Evolutionary conservation across 2,329 filamentous ascomycete species (phyloP).

Genomic region (Madurella mycetomatis): DNA sequence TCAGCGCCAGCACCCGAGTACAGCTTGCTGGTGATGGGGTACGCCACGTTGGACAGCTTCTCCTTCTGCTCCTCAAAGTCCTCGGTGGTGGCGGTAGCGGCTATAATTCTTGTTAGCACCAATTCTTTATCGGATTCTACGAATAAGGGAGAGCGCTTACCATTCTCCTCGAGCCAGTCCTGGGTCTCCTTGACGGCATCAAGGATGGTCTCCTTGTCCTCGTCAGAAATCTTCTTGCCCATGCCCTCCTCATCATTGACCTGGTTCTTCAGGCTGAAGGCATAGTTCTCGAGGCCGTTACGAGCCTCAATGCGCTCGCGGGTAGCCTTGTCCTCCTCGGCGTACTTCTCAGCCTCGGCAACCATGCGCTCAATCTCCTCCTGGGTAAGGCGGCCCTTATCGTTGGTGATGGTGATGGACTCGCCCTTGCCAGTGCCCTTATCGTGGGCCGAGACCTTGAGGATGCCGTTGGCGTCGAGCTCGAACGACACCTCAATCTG

Average conservation of each 20-base stretch:
- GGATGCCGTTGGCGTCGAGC: constrained; percentile 97
- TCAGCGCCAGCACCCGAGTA: constrained; percentile 65
- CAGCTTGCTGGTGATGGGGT: constrained; percentile 98
- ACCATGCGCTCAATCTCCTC: constrained; percentile 99
- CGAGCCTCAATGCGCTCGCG: constrained; percentile 95
- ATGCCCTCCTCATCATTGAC: constrained; percentile 94
- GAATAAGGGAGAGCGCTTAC: constrained; percentile 27
- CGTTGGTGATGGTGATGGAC: constrained; percentile 98
- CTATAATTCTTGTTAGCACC: constrained; percentile 19
- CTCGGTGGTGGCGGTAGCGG: constrained; percentile 73
- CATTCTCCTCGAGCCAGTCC: constrained; percentile 97
- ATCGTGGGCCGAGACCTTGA: constrained; percentile 93
- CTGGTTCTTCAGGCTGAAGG: constrained; percentile 99
- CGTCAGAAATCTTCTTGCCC: constrained; percentile 97
- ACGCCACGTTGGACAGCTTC: constrained; percentile 94
- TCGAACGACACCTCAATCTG: constrained; percentile 99
- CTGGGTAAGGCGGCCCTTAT: constrained; percentile 93
- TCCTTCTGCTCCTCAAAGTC: constrained; percentile 99
- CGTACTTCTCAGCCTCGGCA: constrained; percentile 94
- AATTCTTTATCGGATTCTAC: neutral
- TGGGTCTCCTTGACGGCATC: constrained; percentile 95
- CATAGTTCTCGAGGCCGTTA: constrained; percentile 98
- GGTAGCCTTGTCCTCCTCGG: constrained; percentile 98
- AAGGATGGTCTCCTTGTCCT: constrained; percentile 94
- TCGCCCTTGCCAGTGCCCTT: constrained; percentile 98